Base-by-base conservation (phyloP, 495 filamentous ascomycete species). In the Chlorociboria aeruginascens region DNA sequence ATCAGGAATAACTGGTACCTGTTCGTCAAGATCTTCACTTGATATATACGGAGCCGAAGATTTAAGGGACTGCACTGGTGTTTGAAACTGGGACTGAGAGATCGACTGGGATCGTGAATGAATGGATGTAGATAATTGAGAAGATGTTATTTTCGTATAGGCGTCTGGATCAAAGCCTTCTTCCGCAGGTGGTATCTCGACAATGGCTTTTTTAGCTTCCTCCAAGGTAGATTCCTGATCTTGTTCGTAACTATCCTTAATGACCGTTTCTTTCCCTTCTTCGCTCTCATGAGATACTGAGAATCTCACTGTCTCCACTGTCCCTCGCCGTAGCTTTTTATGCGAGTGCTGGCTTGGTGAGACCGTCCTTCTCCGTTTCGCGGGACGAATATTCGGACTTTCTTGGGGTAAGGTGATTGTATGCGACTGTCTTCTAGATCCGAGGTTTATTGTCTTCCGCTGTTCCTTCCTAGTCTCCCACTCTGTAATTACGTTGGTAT, bases 181-280 rank as follows among this genome's bases (percentile, higher is more conserved):
- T 7, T 43, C 25, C 6, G 46, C 28, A 13, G 13, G 8, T 12
- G 30, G 39, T 25, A 59, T 50, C 34, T 56, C 53, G 10, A 59
- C 56, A 7, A 13, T 29, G 3, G 40, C 32, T 0, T 34, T 20
- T 9, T 6, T 29, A 46, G 13, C 25, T 13, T 16, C 32, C 10
- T 10, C 14, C 14, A 13, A 16, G 25, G 47, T 51, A 16, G 40
- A 36, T 11, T 42, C 6, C 37, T 44, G 28, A 7, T 52, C 49
- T n/a, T 58, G 50, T 46, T 59, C 52, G 53, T 53, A 59, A 14
- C 53, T 59, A 54, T 59, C 56, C 40, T 53, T 47, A 14, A 56
- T 54, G 32, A 56, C 53, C 2, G 10, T 43, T 4, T n/a, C 7
- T 7, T 14, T 29, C 6, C 10, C 34, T 42, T 43, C 33, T 13